Base-by-base conservation (phyloP, 139 green algal species). In the Tetraselmis chui region DNA sequence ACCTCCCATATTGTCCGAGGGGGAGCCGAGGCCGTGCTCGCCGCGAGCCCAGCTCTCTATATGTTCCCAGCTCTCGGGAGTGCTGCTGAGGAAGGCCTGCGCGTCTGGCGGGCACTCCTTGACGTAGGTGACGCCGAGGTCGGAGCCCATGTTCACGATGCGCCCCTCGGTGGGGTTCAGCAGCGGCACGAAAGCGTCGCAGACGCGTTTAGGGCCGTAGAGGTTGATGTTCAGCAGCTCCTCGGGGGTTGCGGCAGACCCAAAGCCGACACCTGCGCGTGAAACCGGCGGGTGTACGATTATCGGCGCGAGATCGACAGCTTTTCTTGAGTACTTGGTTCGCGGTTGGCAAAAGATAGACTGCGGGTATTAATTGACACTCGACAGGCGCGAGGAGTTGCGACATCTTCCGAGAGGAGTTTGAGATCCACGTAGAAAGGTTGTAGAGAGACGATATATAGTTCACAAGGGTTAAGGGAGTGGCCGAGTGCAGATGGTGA, bases 81-180 rank as follows among this genome's bases (percentile, higher is more conserved):
- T 2, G 74, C 74, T 11, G n/a, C 74, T 30, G n/a, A 77, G 74
- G 26, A 29, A 31, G 74, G 74, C 74, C 74, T 77, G 25, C 74
- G 25, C 26, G 23, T 28, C 5, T 25, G 25, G 26, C 23, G 26
- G 25, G 74, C 26, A 28, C 23, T 25, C 26, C 5, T 2, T 5
- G 26, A 77, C n/a, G 26, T 29, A 77, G 5, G 2, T 29, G 5
- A 25, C 23, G 74, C 74, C 74, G 74, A 11, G 2, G 74, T 25
- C 74, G 26, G 74, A 77, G 74, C 74, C 74, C 5, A 77, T 2
- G 74, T 77, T 77, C 23, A 77, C 74, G n/a, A 77, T 29, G 74
- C 74, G 74, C n/a, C 74, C 74, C 26, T 29, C 74, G 26, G 5
- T 29, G 23, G 2, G 26, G 45, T 18, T 67, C n/a, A 77, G 74